Evolutionary conservation across 306 rosid genomes (phyloP).

Genomic region (Myrica gale): DNA sequence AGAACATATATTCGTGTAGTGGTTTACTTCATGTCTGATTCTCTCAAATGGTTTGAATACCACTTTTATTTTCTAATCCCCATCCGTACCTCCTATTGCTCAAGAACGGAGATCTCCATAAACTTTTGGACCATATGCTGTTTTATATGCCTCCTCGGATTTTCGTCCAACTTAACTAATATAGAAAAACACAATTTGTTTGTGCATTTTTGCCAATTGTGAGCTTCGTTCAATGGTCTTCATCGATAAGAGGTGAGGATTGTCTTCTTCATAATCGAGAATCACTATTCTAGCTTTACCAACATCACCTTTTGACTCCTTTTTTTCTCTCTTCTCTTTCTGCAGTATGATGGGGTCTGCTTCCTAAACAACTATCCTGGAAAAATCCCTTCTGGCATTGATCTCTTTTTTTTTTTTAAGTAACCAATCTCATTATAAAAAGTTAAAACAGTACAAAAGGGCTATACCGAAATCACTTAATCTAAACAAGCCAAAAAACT

Average conservation of each 20-base stretch:
- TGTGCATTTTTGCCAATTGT: conserved; percentile 76
- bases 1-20: not conserved
- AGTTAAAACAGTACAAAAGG: too few relatives aligned
- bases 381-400: conserved; percentile 62
- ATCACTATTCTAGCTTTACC: conserved; percentile 9
- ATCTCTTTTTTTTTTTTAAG: too few relatives aligned
- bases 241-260: conserved; percentile 67
- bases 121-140: not conserved
- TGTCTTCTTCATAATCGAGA: conserved; percentile 12
- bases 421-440: too few relatives aligned
- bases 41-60: not conserved
- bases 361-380: conserved; percentile 63
- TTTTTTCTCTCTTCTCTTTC: not conserved
- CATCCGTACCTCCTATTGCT: not conserved
- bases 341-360: conserved; percentile 68
- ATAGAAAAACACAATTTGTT: not conserved
- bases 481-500: too few relatives aligned
- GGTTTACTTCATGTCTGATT: not conserved
- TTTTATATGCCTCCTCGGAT: not conserved
- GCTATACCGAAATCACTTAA: not conserved
- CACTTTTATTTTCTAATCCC: not conserved
- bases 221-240: conserved; percentile 87
- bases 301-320: not conserved
- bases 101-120: not conserved
- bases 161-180: conserved; percentile 8